Percentiles rank a stretch among this genome's conserved stretches.
Conservation (phyloP, 2,329 filamentous ascomycete species). For the Pleomassaria siparia region DNA sequence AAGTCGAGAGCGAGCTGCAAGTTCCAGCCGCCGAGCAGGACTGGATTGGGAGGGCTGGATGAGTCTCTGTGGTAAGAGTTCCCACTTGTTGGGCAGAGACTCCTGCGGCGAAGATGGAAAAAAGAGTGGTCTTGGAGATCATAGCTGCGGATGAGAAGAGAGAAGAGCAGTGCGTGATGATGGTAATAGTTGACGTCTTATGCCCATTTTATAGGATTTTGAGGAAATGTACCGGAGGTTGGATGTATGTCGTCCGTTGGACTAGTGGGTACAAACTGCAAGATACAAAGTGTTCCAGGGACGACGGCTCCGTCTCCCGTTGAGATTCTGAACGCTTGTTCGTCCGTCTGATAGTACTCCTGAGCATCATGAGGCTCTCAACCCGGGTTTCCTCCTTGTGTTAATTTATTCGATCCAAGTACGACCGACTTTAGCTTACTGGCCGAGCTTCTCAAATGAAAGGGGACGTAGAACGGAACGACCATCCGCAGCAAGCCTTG, state of each 20-base stretch:
- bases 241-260: background rate
- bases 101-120: constrained; percentile 44
- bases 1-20: constrained; percentile 29
- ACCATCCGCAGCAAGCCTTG: constrained; percentile 7
- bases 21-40: constrained; percentile 31
- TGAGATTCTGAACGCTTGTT: background rate
- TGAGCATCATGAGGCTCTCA: constrained; percentile 5
- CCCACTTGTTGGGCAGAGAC: constrained; percentile 45
- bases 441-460: constrained; percentile 8
- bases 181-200: background rate
- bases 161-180: constrained; percentile 5
- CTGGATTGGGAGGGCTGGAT: constrained; percentile 35
- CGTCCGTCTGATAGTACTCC: constrained; percentile 4
- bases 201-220: constrained; percentile 6
- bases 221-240: background rate
- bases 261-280: background rate
- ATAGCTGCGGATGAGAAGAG: constrained; percentile 11
- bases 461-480: constrained; percentile 9
- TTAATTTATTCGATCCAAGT: constrained; percentile 11
- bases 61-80: constrained; percentile 37
- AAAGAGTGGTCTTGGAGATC: constrained; percentile 52
- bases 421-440: constrained; percentile 1
- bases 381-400: background rate
- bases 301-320: constrained; percentile 12
- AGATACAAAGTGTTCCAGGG: constrained; percentile 8